Base-by-base conservation (phyloP, 352 stramenopile genomes). In the Globisporangium viniferum region DNA sequence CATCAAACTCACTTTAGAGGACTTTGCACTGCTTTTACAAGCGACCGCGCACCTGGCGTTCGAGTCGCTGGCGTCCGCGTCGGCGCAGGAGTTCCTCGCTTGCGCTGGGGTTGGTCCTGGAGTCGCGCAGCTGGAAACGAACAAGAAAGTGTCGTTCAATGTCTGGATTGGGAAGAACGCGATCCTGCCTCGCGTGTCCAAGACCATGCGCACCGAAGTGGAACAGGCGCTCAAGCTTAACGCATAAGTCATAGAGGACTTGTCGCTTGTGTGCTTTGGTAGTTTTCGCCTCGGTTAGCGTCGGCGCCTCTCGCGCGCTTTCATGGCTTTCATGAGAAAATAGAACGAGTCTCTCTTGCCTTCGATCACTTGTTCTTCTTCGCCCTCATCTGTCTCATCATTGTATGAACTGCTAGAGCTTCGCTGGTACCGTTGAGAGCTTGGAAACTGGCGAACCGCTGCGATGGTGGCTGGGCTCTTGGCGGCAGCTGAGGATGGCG, bases 291-390 rank as follows among this genome's bases (percentile, higher is more conserved):
- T 41, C 2, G 27, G 31, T 41, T 29, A 61, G 27, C 56, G 44
- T 24, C 44, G 31, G 2, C 41, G 36, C 8, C 49, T 56, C 5
- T 78, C 62, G 0, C 77, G 73, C 56, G 69, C 64, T 29, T 74
- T 82, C 77, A 93, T 90, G 48, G 71, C 73, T 27, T 70, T 67
- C 62, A 92, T 72, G 35, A 94, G 81, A 53, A 86, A 93, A 76
- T 91, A 92, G 73, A 94, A 93, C 35, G 87, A 94, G 61, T 94
- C 82, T 73, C 74, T 76, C 68, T 86, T 90, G 61, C 82, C 70
- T 41, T 69, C 64, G 20, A 88, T 33, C 63, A 75, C 56, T 7
- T 81, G 64, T 5, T 74, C 68, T 12, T 78, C 71, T 6, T 64
- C 51, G 14, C 56, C 36, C 22, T 57, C 6, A 7, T 39, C 27